A percentile compares a stretch with the other conserved stretches of the same genome.
phyloP scores from a whole-genome alignment of 2,329 filamentous ascomycete genomes.

The Claviceps sp. region DNA sequence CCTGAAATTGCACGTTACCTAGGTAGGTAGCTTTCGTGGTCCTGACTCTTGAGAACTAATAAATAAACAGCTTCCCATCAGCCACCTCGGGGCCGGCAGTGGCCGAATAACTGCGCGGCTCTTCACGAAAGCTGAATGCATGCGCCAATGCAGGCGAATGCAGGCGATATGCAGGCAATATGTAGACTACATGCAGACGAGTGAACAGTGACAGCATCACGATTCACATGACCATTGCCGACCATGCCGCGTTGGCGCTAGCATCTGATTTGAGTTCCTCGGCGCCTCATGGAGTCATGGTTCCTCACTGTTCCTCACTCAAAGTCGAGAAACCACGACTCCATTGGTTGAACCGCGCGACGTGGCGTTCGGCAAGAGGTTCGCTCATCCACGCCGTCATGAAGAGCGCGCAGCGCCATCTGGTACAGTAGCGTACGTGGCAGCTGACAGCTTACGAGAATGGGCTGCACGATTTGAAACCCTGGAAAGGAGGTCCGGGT shows the following conservation, averaged over 20 bases:
- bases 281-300: background rate
- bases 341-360: conserved; percentile 5
- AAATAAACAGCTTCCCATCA: background rate
- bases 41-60: background rate
- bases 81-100: background rate
- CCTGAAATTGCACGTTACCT: background rate
- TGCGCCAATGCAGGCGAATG: too few relatives aligned
- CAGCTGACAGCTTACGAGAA: background rate
- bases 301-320: background rate
- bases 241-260: conserved; percentile 17
- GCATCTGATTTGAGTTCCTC: conserved; percentile 10
- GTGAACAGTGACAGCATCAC: background rate
- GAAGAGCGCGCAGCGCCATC: background rate
- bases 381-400: background rate
- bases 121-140: background rate
- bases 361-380: conserved; percentile 4
- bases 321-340: background rate
- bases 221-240: conserved; percentile 4
- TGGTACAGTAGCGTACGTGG: background rate
- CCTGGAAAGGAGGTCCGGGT: too few relatives aligned
- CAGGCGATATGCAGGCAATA: conserved; percentile 3
- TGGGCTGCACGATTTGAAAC: too few relatives aligned
- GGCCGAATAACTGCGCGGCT: conserved; percentile 4
- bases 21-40: background rate
- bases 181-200: background rate